These are phyloP conservation scores for Termitomyces sp. DNA, from an alignment of 1,284 basidiomycete genomes.

Conservation along the genomic window DNA sequence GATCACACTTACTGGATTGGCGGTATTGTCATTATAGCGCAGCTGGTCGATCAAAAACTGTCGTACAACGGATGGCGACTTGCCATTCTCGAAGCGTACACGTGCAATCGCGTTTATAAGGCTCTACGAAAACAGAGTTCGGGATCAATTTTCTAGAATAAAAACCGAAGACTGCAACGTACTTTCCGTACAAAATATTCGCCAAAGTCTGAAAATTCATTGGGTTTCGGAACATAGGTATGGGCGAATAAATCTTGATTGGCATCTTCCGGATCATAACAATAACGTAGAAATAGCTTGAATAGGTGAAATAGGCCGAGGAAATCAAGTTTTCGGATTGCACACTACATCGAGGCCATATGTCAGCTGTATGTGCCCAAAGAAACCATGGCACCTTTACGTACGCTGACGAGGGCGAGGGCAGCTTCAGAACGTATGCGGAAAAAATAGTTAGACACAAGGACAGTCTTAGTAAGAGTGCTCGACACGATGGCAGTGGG, in stretches of 20 bases:
- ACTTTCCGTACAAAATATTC: constrained; percentile 96
- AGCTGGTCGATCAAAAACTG: constrained; percentile 89
- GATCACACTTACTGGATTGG: constrained; percentile 65
- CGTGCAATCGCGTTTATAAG: constrained; percentile 80
- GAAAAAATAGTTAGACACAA: constrained; percentile 96
- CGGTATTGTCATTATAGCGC: constrained; percentile 92
- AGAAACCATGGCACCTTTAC: constrained; percentile 25
- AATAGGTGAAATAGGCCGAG: constrained; percentile 94
- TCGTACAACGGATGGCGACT: constrained; percentile 84
- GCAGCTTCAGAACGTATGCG: constrained; percentile 97
- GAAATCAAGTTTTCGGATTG: constrained; percentile 75
- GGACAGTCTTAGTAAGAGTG: constrained; percentile 86
- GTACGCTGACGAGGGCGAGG: constrained; percentile 76
- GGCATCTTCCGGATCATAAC: constrained; percentile 78
- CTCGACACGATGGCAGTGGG: constrained; percentile 90
- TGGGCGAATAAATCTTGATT: constrained; percentile 80
- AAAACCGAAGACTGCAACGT: constrained; percentile 16
- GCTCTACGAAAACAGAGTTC: constrained; percentile 38
- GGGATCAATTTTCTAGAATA: not conserved
- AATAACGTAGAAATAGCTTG: constrained; percentile 93
- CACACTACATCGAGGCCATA: constrained; percentile 53
- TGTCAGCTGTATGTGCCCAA: not conserved
- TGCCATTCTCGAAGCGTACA: constrained; percentile 82
- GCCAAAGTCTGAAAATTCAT: constrained; percentile 88
- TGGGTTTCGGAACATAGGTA: constrained; percentile 85